Evolutionary conservation across 306 rosid species (phyloP).

Genomic region (Malus orientalis): DNA sequence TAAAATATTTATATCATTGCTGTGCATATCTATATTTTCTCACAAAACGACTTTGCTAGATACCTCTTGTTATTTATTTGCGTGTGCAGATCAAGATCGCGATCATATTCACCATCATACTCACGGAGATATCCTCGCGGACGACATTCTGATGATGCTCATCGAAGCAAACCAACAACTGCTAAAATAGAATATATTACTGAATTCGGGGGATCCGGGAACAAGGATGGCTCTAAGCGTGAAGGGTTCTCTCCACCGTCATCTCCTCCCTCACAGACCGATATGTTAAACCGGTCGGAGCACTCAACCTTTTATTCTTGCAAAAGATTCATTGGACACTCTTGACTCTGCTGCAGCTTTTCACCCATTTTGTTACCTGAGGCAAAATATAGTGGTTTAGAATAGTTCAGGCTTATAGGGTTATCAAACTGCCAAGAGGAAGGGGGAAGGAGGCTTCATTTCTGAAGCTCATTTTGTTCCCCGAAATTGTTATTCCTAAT

Average conservation of each 20-base stretch:
- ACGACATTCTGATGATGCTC: conserved; percentile 61
- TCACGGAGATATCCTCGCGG: conserved; percentile 60
- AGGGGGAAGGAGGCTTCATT: conserved; percentile 56
- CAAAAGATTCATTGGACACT: conserved; percentile 95
- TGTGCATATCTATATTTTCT: conserved; percentile 4
- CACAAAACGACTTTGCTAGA: neutral
- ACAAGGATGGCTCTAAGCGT: conserved; percentile 50
- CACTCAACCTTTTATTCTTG: conserved; percentile 97
- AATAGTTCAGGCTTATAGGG: conserved; percentile 81
- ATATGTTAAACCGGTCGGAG: conserved; percentile 97
- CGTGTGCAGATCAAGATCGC: conserved; percentile 60
- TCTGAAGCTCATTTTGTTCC: conserved; percentile 39
- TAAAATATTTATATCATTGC: conserved; percentile 14
- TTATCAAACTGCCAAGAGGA: conserved; percentile 57
- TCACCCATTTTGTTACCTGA: conserved; percentile 65
- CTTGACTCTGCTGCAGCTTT: conserved; percentile 90
- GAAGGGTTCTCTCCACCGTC: conserved; percentile 86
- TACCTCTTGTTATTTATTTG: neutral
- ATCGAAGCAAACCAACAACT: conserved; percentile 63
- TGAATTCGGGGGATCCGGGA: conserved; percentile 83
- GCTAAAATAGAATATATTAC: conserved; percentile 93
- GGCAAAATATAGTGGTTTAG: conserved; percentile 68
- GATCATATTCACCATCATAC: conserved; percentile 73
- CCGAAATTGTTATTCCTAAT: conserved; percentile 47
- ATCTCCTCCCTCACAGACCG: conserved; percentile 78